Evolutionary conservation across 1,284 basidiomycete genomes (phyloP).

Genomic region (Chalciporus sp.): DNA sequence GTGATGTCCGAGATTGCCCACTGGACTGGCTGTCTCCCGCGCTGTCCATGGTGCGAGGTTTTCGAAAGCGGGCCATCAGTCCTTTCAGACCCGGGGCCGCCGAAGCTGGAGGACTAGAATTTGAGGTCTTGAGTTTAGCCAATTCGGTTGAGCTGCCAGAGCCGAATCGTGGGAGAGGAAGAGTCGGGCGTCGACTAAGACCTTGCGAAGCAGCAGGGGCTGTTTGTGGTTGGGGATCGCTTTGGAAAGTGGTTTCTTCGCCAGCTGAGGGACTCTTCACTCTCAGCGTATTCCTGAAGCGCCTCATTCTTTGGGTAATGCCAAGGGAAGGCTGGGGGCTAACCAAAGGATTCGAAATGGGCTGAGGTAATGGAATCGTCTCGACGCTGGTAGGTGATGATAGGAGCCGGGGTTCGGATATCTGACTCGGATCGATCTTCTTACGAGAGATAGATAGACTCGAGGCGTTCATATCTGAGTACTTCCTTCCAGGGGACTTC

Average conservation of each 20-base stretch:
- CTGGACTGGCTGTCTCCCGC: constrained; percentile 36
- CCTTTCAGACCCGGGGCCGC: constrained; percentile 73
- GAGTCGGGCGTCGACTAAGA: constrained; percentile 44
- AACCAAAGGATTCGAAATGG: constrained; percentile 33
- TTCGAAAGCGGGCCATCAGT: constrained; percentile 79
- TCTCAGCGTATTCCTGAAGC: constrained; percentile 67
- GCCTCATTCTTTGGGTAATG: constrained; percentile 69
- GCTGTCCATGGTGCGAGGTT: constrained; percentile 48
- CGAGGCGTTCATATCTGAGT: constrained; percentile 41
- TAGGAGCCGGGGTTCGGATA: constrained; percentile 71
- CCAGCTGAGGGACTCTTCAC: constrained; percentile 52
- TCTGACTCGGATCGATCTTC: constrained; percentile 69
- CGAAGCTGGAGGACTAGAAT: constrained; percentile 64
- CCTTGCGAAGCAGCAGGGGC: constrained; percentile 34
- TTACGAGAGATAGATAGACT: constrained; percentile 52
- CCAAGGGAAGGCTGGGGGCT: constrained; percentile 43
- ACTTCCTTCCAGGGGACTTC: constrained; percentile 54
- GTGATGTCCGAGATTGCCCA: constrained; percentile 32
- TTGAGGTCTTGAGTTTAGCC: constrained; percentile 50
- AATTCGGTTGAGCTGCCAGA: constrained; percentile 53
- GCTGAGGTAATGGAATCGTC: constrained; percentile 62
- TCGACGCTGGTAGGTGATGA: constrained; percentile 78
- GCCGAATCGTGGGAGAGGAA: constrained; percentile 36
- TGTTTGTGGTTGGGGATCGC: constrained; percentile 42
- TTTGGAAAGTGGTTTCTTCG: constrained; percentile 53